Evolutionary conservation across 495 filamentous ascomycete species (phyloP).

Genomic region (Trichoderma erinaceum): DNA sequence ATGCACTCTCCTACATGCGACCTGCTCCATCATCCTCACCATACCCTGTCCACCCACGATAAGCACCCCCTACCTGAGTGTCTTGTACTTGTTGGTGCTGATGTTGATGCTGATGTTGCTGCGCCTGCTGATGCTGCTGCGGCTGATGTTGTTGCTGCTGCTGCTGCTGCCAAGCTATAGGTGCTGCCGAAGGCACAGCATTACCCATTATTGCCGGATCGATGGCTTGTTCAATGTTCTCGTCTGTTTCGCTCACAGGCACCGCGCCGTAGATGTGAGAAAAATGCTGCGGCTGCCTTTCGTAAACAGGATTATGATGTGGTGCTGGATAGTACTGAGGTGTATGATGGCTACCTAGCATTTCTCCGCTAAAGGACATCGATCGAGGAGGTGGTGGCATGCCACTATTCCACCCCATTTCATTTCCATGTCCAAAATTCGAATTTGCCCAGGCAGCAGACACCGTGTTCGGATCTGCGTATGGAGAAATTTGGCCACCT

Average conservation of each 20-base stretch:
- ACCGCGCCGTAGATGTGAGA: conserved; percentile 13
- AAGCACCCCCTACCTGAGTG: background rate
- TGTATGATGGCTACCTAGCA: conserved; percentile 23
- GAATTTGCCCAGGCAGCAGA: background rate
- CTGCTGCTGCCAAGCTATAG: conserved; percentile 4
- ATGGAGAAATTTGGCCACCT: background rate
- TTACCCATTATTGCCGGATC: background rate
- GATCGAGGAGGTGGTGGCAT: conserved; percentile 36
- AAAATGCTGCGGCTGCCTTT: conserved; percentile 26
- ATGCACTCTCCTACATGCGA: background rate
- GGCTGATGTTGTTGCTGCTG: background rate
- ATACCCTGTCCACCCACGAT: background rate
- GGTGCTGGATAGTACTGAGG: conserved; percentile 30
- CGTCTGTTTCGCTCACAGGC: conserved; percentile 6
- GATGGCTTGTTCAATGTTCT: conserved; percentile 2
- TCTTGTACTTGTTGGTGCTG: background rate
- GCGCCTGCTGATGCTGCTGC: background rate
- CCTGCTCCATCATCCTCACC: background rate
- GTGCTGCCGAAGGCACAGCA: background rate
- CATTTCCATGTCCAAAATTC: conserved; percentile 13
- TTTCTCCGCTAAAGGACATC: conserved; percentile 39
- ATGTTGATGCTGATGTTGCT: background rate
- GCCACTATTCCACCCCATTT: conserved; percentile 35
- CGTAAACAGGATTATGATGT: conserved; percentile 29
- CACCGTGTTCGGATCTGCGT: background rate